Base-by-base conservation (phyloP, 352 stramenopile species). In the Pythium aphanidermatum region DNA sequence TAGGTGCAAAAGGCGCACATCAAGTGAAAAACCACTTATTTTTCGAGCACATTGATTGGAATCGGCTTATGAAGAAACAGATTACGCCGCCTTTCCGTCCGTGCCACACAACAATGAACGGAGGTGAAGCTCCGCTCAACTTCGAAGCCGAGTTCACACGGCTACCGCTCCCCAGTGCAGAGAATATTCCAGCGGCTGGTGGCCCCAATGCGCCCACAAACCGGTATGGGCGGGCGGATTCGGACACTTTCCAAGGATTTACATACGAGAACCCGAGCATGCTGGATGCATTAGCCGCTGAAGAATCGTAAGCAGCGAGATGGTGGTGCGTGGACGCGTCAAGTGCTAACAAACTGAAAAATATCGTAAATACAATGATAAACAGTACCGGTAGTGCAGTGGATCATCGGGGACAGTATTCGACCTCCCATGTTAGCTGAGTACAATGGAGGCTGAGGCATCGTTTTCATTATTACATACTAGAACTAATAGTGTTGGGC, bases 131-230 rank as follows among this genome's bases (percentile, higher is more conserved):
- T 23, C 75, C 77, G 16, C 43, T 88, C 21, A 94, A 94, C 59
- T 94, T 94, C 38, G 83, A 94, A 57, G 70, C 72, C 26, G 75
- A 92, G 51, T 94, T 94, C 44, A 94, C 80, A 34, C 68, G 79
- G 12, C 51, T 94, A n/a, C 83, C 83, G n/a, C 53, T 92, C 16
- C 79, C 79, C 0, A 91, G 79, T 21, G 59, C 65, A 3, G 79
- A 91, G n/a, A 63, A 55, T 16, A 35, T 62, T 1, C 61, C 51
- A 20, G 40, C 40, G 12, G 13, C 33, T 8, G 21, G 11, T 1
- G 19, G 39, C 30, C 6, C 31, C 38, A 29, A 28, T 14, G 19
- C 28, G 11, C 54, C 58, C 34, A 32, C 49, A 4, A 51, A 63
- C 28, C 54, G 55, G 11, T 63, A 48, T 40, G 59, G 65, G 25